Percentiles rank a stretch among this genome's conserved stretches.
phyloP scores from a whole-genome alignment of 2,329 filamentous ascomycete species.

The Myriangium duriaei region DNA sequence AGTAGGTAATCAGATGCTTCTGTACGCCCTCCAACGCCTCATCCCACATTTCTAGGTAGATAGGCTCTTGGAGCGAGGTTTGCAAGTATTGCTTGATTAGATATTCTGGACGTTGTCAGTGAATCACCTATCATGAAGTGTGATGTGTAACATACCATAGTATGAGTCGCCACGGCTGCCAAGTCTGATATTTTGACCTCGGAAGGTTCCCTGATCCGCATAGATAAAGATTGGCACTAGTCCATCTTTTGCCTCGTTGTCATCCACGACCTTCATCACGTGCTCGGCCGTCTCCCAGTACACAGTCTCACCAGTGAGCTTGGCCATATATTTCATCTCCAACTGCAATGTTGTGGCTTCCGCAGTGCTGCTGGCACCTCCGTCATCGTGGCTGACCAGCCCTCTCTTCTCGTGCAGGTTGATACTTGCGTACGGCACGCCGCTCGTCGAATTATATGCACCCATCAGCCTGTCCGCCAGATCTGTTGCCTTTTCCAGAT shows the following conservation, averaged over 20 bases:
- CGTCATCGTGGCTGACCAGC: constrained; percentile 69
- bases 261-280: constrained; percentile 82
- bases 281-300: constrained; percentile 91
- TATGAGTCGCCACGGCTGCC: constrained; percentile 94
- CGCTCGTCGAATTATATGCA: constrained; percentile 77
- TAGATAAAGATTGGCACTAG: constrained; percentile 87
- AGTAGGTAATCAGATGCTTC: constrained; percentile 86
- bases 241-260: constrained; percentile 65
- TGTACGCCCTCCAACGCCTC: constrained; percentile 74
- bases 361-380: constrained; percentile 82
- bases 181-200: constrained; percentile 73
- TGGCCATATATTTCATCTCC: constrained; percentile 93
- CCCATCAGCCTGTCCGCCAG: constrained; percentile 75
- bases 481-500: constrained; percentile 90
- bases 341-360: constrained; percentile 87
- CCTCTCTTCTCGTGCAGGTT: constrained; percentile 69
- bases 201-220: constrained; percentile 65
- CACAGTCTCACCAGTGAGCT: constrained; percentile 79
- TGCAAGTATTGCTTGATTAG: constrained; percentile 97
- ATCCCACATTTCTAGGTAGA: constrained; percentile 90
- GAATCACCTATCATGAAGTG: background rate
- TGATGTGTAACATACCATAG: constrained; percentile 43
- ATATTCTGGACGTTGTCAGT: constrained; percentile 51
- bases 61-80: constrained; percentile 69
- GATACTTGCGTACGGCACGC: constrained; percentile 81